Evolutionary conservation across 2,329 filamentous ascomycete genomes (phyloP).

Genomic region (Colletotrichum aenigma): DNA sequence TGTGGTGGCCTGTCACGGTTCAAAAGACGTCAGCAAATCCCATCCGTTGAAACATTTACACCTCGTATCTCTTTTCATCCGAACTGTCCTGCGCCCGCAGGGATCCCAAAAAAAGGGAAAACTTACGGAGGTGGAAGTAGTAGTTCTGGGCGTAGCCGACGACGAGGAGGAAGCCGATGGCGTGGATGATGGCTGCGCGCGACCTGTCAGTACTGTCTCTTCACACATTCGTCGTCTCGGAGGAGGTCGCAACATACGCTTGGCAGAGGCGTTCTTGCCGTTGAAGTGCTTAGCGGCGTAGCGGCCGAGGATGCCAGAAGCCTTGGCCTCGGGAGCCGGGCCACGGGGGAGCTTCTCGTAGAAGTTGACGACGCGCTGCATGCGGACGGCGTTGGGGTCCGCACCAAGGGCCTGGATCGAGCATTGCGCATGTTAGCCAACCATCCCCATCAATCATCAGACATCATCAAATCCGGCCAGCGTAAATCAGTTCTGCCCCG

Average conservation of each 20-base stretch:
- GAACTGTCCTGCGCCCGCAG: background rate
- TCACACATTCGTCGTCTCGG: background rate
- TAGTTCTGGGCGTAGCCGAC: conserved; percentile 97
- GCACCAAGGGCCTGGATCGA: conserved; percentile 82
- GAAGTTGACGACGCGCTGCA: conserved; percentile 98
- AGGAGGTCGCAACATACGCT: conserved; percentile 70
- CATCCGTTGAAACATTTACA: conserved; percentile 9
- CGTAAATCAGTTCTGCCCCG: background rate
- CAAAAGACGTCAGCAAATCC: background rate
- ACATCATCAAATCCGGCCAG: background rate
- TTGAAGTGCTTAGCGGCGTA: conserved; percentile 90
- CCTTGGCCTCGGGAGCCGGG: conserved; percentile 80
- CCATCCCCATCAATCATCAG: background rate
- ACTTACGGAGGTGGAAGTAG: conserved; percentile 99
- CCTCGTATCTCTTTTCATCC: conserved; percentile 5
- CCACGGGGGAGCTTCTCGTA: conserved; percentile 98
- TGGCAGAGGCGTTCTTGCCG: conserved; percentile 86
- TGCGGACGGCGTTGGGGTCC: conserved; percentile 93
- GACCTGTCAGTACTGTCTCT: background rate
- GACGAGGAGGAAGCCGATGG: conserved; percentile 76
- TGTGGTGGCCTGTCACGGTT: conserved; percentile 83
- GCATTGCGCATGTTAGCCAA: conserved; percentile 37
- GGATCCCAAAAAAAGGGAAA: background rate
- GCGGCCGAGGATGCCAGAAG: conserved; percentile 81
- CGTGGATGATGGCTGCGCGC: conserved; percentile 80